Conservation (phyloP, 495 filamentous ascomycete genomes). For the Annulohypoxylon bovei region DNA sequence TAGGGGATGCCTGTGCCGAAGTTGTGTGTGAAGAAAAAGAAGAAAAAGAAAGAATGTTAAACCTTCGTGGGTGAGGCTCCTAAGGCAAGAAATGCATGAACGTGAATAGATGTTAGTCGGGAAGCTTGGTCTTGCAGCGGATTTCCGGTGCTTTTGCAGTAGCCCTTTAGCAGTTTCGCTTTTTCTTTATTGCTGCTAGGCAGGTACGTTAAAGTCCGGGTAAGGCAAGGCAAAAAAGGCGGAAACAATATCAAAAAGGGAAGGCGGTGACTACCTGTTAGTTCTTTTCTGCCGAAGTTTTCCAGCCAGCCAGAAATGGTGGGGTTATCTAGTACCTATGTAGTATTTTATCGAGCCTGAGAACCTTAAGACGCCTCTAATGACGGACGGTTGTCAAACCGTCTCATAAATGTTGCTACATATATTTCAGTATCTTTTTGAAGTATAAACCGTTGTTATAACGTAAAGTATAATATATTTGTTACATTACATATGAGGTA, state of each 20-base stretch:
- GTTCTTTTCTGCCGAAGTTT: background rate
- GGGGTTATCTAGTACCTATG: background rate
- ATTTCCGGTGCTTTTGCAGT: slow-evolving; percentile 10
- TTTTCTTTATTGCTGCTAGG: slow-evolving; percentile 1
- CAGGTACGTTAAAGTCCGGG: background rate
- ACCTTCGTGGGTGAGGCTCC: slow-evolving; percentile 6
- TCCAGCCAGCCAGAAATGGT: background rate
- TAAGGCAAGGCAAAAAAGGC: background rate
- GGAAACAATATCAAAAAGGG: background rate
- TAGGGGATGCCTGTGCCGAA: background rate
- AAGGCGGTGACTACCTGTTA: slow-evolving; percentile 9
- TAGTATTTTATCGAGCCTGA: background rate
- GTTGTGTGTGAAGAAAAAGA: background rate
- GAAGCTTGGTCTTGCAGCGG: slow-evolving; percentile 19
- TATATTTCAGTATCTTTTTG: background rate
- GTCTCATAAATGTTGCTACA: background rate
- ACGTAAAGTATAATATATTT: background rate
- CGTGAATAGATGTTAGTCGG: slow-evolving; percentile 36
- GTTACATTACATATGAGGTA: too few species aligned
- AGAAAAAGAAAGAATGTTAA: slow-evolving; percentile 9
- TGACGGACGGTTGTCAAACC: too few species aligned
- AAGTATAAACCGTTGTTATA: background rate
- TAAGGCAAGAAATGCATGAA: slow-evolving; percentile 17
- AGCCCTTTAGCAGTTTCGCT: slow-evolving; percentile 17
- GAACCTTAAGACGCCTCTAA: background rate